phyloP scores from a whole-genome alignment of 1,284 basidiomycete species.

The Fomitiporia mediterranea region DNA sequence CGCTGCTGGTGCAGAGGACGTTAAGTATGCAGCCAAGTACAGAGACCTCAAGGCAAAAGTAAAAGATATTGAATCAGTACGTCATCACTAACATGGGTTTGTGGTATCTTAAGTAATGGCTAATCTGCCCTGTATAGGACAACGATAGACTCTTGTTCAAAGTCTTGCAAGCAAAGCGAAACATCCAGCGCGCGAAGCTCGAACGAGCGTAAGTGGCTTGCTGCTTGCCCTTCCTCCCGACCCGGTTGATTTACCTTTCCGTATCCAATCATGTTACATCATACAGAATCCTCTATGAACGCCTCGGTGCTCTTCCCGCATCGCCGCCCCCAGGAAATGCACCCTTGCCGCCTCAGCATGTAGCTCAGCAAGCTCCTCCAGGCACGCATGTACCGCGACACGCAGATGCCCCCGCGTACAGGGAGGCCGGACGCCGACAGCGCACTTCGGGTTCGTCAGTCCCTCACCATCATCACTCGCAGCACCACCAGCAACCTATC shows the following conservation, averaged over 20 bases:
- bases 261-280: constrained; percentile 24
- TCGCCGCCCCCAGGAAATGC: constrained; percentile 38
- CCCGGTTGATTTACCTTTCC: constrained; percentile 20
- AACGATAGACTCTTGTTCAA: constrained; percentile 85
- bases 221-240: constrained; percentile 22
- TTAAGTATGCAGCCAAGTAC: constrained; percentile 87
- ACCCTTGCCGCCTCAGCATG: constrained; percentile 22
- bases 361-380: constrained; percentile 35
- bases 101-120: constrained; percentile 6
- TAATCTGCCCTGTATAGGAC: constrained; percentile 47
- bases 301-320: constrained; percentile 55
- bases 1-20: constrained; percentile 77
- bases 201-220: constrained; percentile 75
- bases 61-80: constrained; percentile 78
- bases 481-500: constrained; percentile 10
- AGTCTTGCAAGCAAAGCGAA: constrained; percentile 76
- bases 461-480: constrained; percentile 8
- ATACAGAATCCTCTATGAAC: constrained; percentile 70
- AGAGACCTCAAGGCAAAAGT: constrained; percentile 88
- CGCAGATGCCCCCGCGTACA: not conserved
- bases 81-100: constrained; percentile 28
- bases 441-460: not conserved
- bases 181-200: constrained; percentile 83
- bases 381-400: constrained; percentile 31
- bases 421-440: not conserved